phyloP scores from a whole-genome alignment of 257 asterid genomes.

The Solanum bulbocastanum region DNA sequence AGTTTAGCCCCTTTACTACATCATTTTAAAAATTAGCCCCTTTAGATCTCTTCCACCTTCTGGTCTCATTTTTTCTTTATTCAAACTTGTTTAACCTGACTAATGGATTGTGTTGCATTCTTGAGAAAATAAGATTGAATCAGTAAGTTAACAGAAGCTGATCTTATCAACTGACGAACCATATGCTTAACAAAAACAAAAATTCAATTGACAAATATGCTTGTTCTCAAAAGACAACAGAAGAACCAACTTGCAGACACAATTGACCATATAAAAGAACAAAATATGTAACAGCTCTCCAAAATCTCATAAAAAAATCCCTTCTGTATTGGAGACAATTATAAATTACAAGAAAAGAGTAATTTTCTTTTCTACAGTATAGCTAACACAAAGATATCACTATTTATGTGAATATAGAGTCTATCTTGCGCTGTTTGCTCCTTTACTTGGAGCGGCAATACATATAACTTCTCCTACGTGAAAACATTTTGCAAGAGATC shows the following conservation, averaged over 20 bases:
- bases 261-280: neutral
- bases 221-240: neutral
- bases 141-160: neutral
- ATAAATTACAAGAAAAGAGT: neutral
- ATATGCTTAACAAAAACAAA: neutral
- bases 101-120: neutral
- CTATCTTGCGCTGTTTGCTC: neutral
- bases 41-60: neutral
- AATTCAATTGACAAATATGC: neutral
- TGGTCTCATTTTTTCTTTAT: neutral
- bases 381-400: neutral
- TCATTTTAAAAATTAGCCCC: neutral
- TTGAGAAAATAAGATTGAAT: neutral
- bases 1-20: neutral
- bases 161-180: neutral
- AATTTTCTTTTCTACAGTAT: neutral
- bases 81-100: neutral
- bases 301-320: neutral
- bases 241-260: neutral
- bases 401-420: neutral
- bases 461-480: neutral
- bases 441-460: neutral
- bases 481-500: neutral
- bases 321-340: neutral
- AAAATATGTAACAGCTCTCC: neutral